phyloP scores from a whole-genome alignment of 495 filamentous ascomycete species.

The Aspergillus nidulans region DNA sequence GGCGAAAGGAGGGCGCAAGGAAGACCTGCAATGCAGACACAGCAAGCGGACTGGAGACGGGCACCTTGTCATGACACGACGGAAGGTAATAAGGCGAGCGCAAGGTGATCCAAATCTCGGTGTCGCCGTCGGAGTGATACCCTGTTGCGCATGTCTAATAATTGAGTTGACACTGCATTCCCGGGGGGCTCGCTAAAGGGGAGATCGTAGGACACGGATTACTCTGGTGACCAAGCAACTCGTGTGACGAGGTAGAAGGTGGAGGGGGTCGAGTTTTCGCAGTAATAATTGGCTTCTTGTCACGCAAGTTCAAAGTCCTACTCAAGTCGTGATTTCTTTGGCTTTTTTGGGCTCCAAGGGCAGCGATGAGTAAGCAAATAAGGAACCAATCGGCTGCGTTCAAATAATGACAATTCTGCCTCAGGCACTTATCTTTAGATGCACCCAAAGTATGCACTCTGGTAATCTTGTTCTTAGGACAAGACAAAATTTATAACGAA shows the following conservation, averaged over 20 bases:
- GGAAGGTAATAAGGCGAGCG: constrained; percentile 24
- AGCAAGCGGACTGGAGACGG: constrained; percentile 34
- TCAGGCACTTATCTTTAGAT: no score
- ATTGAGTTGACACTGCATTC: constrained; percentile 23
- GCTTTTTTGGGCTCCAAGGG: not conserved
- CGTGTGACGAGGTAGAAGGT: not conserved
- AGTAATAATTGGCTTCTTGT: not conserved
- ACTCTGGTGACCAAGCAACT: not conserved
- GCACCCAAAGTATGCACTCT: no score
- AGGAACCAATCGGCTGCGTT: not conserved
- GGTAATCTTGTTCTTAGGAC: no score
- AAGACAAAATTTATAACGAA: no score
- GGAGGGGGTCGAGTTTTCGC: not conserved
- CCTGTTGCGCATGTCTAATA: constrained; percentile 38
- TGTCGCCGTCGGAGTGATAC: constrained; percentile 21
- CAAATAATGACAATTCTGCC: no score
- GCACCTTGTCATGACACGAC: constrained; percentile 46
- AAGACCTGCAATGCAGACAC: constrained; percentile 30
- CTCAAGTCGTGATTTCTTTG: not conserved
- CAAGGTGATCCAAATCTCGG: constrained; percentile 35
- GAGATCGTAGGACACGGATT: no score
- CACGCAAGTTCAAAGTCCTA: not conserved
- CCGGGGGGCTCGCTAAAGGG: not conserved
- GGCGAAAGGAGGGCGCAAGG: constrained; percentile 8
- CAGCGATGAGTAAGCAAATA: not conserved